Evolutionary conservation across 768 basidiomycete species (phyloP), one percentile per base, ranked within the genome.

Genomic region (Lactarius indigo): DNA sequence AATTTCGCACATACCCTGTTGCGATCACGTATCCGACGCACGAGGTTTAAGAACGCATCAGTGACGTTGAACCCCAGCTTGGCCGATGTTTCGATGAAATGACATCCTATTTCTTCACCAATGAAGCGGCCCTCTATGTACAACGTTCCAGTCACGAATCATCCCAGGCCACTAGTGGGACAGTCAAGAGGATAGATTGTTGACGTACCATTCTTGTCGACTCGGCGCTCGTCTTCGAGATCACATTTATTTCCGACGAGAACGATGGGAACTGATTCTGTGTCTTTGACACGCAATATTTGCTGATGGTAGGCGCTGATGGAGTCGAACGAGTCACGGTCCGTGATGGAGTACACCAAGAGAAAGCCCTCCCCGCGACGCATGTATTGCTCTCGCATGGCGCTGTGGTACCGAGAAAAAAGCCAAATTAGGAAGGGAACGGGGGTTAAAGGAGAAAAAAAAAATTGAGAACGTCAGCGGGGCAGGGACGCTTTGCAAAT

Each of bases 341-440:
- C 94, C 26, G 96, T 97, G 79, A 97, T 97, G 59, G 94, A 94
- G 78, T 98, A 98, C 64, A 98, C 95, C 69, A 98, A 87, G 56
- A 98, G 85, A 84, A 98, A 98, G 18, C 95, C 96, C 77, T 98
- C 96, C 68, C 96, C 96, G 35, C 93, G 94, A 59, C 94, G 87
- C 94, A 98, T 98, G 80, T 98, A 98, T 74, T 98, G 96, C 74
- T 97, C 96, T 57, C 96, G 89, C 96, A 98, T 98, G 20, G 96
- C 96, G 63, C 94, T 96, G 74, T 59, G 39, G 20, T 18, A 9
- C 31, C 9, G 2, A 8, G 26, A 23, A 33, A 31, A 31, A 44
- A 42, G 15, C 10, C 37, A 42, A 42, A n/a, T 57, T 2, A 18
- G 57, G 31, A 33, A 8, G 42, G 8, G 41, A 33, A 26, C n/a